A percentile compares a stretch with the other conserved stretches of the same genome.
Evolutionary conservation across 2,329 filamentous ascomycete species (phyloP).

Genomic region (Gremmenia infestans): DNA sequence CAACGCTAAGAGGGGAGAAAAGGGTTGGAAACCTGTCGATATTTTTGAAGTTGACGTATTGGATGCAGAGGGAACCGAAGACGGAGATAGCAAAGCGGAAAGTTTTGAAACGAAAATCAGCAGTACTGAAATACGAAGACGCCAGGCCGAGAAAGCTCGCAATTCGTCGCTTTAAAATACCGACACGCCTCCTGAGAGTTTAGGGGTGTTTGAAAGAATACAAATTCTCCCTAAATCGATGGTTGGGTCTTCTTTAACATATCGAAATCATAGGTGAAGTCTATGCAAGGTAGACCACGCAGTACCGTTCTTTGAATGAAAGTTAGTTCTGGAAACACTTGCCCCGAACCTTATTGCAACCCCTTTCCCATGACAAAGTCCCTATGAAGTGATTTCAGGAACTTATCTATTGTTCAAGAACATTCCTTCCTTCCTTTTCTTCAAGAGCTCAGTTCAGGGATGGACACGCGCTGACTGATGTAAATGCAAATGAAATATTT

Average conservation of each 20-base stretch:
- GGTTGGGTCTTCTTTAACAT: neutral
- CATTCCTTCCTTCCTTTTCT: neutral
- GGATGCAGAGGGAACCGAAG: slow-evolving; percentile 56
- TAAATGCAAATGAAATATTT: neutral
- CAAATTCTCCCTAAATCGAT: neutral
- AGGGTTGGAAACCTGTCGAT: slow-evolving; percentile 70
- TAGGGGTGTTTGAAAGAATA: neutral
- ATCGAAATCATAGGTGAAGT: neutral
- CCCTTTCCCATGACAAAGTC: neutral
- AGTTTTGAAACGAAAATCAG: slow-evolving; percentile 82
- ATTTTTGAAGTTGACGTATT: slow-evolving; percentile 89
- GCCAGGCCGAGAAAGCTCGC: slow-evolving; percentile 29
- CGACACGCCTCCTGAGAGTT: neutral
- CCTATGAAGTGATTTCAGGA: neutral
- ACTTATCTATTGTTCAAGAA: neutral
- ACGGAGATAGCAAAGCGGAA: slow-evolving; percentile 40
- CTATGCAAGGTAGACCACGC: neutral
- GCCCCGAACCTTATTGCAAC: neutral
- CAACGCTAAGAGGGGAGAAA: slow-evolving; percentile 73
- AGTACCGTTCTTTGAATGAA: neutral
- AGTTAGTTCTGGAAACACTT: neutral
- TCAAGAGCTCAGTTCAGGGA: neutral
- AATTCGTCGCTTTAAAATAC: slow-evolving; percentile 16
- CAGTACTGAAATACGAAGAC: slow-evolving; percentile 75
- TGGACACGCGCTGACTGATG: neutral